Percentiles rank a stretch among this genome's conserved stretches.
phyloP scores from a whole-genome alignment of 2,329 filamentous ascomycete species.

The Aspergillus latus region DNA sequence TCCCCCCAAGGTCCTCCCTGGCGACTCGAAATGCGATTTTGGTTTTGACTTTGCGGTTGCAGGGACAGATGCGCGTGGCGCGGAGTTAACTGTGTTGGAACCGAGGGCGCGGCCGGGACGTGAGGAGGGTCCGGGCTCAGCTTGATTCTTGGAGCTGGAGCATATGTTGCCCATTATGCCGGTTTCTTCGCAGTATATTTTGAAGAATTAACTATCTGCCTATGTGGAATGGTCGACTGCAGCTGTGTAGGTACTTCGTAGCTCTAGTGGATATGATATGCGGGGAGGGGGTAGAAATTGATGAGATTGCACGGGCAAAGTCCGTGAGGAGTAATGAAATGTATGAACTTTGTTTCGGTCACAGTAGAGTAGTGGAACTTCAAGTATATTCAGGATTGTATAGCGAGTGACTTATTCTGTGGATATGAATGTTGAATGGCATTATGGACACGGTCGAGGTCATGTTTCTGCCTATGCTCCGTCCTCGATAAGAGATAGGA shows the following conservation, averaged over 20 bases:
- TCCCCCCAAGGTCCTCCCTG: slow-evolving; percentile 65
- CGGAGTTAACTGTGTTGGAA: slow-evolving; percentile 42
- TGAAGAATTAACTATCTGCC: background rate
- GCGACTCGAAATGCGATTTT: slow-evolving; percentile 38
- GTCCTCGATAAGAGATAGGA: slow-evolving; percentile 8
- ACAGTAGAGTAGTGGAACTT: background rate
- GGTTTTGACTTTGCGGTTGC: slow-evolving; percentile 48
- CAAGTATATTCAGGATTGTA: background rate
- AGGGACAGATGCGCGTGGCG: slow-evolving; percentile 51
- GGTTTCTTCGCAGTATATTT: background rate
- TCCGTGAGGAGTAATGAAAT: background rate
- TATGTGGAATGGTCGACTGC: background rate
- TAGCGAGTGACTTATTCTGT: background rate
- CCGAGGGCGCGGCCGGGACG: slow-evolving; percentile 72
- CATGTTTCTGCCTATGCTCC: background rate
- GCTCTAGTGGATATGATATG: background rate
- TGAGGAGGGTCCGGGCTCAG: slow-evolving; percentile 62
- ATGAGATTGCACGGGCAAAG: background rate
- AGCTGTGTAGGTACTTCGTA: background rate
- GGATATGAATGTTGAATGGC: background rate
- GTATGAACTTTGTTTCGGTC: background rate
- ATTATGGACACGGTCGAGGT: background rate
- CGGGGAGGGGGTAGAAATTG: background rate
- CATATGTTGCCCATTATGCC: slow-evolving; percentile 78
- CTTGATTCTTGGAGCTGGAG: slow-evolving; percentile 63